Conservation (phyloP, 768 basidiomycete genomes). For the Suillus luteus region DNA sequence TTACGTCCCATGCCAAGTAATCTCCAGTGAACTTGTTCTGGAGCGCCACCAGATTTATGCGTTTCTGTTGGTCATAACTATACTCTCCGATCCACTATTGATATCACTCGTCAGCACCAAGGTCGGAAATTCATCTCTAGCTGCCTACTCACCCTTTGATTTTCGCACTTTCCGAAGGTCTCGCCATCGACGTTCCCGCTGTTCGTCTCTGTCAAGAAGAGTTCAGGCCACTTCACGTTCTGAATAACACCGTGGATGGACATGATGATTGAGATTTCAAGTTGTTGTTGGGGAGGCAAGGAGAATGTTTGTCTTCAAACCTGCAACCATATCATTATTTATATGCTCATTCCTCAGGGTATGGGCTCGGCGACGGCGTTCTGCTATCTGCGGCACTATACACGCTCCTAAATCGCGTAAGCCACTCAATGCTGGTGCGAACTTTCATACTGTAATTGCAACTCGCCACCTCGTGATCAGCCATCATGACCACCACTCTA, state of each 20-base stretch:
- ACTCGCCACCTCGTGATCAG: neutral
- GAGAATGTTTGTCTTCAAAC: neutral
- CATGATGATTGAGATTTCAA: neutral
- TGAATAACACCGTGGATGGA: neutral
- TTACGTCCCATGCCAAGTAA: neutral
- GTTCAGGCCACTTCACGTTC: neutral
- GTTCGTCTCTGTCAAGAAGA: neutral
- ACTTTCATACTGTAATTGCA: neutral
- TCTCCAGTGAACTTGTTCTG: rapidly evolving
- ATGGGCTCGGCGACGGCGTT: neutral
- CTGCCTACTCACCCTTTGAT: neutral
- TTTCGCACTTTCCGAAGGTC: neutral
- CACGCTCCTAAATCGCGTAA: neutral
- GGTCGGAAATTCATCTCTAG: neutral
- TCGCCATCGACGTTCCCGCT: neutral
- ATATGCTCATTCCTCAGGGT: neutral
- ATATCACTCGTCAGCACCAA: neutral
- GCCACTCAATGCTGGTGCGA: neutral
- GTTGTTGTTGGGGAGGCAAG: neutral
- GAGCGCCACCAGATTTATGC: neutral
- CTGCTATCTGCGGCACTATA: neutral
- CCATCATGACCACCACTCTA: neutral
- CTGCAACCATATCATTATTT: neutral
- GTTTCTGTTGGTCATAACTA: too few relatives aligned
- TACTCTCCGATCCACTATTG: neutral